Evolutionary conservation across 108 stramenopile species (phyloP).

Genomic region (Pseudonitzschia multiseries): DNA sequence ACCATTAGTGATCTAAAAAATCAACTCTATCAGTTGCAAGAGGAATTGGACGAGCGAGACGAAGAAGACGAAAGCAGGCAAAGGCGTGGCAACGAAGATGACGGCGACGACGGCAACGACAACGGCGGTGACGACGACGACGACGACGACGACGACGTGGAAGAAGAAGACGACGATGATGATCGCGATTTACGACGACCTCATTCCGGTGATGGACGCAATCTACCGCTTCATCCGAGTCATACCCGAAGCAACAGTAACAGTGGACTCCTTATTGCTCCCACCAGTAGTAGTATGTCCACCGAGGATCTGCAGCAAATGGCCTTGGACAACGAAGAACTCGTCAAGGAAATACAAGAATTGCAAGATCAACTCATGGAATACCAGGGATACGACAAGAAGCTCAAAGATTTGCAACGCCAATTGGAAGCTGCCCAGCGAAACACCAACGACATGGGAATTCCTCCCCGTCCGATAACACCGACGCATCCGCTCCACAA

Average conservation of each 20-base stretch:
- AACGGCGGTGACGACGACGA: background rate
- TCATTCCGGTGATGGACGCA: constrained; percentile 8
- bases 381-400: constrained; percentile 26
- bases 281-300: constrained; percentile 3
- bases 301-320: constrained; percentile 41
- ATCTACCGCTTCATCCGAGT: constrained; percentile 13
- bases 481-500: constrained; percentile 10
- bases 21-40: constrained; percentile 70
- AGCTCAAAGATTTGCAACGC: constrained; percentile 25
- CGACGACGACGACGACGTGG: background rate
- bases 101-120: background rate
- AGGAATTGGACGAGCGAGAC: constrained; percentile 59
- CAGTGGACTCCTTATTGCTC: background rate
- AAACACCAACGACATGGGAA: background rate
- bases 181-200: constrained; percentile 1
- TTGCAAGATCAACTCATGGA: constrained; percentile 20
- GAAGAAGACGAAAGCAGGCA: constrained; percentile 33
- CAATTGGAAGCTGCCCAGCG: constrained; percentile 16
- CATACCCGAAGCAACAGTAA: constrained; percentile 1
- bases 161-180: background rate
- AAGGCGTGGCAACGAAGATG: background rate
- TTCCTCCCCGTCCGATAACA: constrained; percentile 9
- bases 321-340: constrained; percentile 34
- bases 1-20: constrained; percentile 69
- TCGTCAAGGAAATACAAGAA: constrained; percentile 31